Base-by-base conservation (phyloP, 139 green algal genomes). In the Pseudopediastrum boryanum region DNA sequence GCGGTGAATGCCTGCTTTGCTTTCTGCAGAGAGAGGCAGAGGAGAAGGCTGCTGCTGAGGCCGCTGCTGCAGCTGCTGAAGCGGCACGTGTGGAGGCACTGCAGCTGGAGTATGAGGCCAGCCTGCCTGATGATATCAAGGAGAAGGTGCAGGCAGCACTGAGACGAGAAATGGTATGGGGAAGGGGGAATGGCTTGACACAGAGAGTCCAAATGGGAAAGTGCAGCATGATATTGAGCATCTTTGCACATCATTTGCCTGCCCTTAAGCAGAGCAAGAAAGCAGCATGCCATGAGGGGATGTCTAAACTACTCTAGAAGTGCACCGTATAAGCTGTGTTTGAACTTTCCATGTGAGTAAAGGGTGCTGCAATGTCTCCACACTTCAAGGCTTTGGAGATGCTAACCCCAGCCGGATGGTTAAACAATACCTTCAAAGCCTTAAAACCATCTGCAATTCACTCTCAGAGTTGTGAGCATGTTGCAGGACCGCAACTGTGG, bases 111-210 rank as follows among this genome's bases (percentile, higher is more conserved):
- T 92, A 92, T 56, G 85, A 88, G 58, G 78, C 75, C 23, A 77
- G 84, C 21, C 86, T 94, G 12, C 86, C 86, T 13, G 88, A 94
- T 35, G 90, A 93, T 58, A 75, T 94, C 51, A 73, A 85, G 65
- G 80, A 83, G 9, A 77, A 75, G 6, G 88, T 92, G 50, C 21
- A 71, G 52, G 58, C 50, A 43, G 86, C 73, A 3, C 35, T 92
- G 38, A 71, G 85, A 48, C 56, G 63, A 23, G 83, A 92, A 59
- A 66, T 89, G 81, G 81, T 85, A 78, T 68, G 76, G 42, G 10
- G 8, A n/a, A 13, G 65, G 21, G 38, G 0, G 23, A 10, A 16
- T 12, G 33, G 63, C 35, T 16, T 19, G 16, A 9, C 44, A 5
- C 64, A 7, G 12, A 38, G 64, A 5, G 33, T 4, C 36, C 6